Conservation (phyloP, 768 basidiomycete genomes). For the Boletus insuetus region DNA sequence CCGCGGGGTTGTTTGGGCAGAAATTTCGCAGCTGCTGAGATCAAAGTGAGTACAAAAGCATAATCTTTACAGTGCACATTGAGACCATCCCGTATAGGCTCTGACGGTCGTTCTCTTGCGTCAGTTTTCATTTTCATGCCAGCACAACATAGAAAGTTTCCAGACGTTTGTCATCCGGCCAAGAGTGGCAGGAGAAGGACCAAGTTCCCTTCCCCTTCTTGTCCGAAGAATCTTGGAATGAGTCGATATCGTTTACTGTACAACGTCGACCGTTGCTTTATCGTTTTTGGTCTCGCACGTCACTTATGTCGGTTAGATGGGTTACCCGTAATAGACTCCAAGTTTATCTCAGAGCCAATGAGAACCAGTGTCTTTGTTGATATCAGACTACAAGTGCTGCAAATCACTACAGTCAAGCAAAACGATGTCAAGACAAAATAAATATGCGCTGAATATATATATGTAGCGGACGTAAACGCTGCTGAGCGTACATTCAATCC, state of each 20-base stretch:
- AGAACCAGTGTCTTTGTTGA: not conserved
- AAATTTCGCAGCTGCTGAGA: constrained; percentile 56
- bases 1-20: constrained; percentile 61
- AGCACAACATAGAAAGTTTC: constrained; percentile 55
- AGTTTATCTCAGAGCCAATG: not conserved
- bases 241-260: constrained; percentile 1
- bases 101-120: constrained; percentile 50
- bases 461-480: constrained; percentile 11
- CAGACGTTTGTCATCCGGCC: constrained; percentile 67
- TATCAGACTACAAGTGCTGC: constrained; percentile 2
- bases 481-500: constrained; percentile 24
- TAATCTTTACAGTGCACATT: constrained; percentile 20
- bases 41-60: constrained; percentile 43
- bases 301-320: not conserved
- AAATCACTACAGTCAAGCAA: constrained; percentile 1
- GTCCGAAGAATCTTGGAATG: constrained; percentile 34
- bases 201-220: constrained; percentile 55
- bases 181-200: constrained; percentile 48
- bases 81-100: constrained; percentile 21
- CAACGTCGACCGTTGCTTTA: not conserved
- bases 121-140: constrained; percentile 53
- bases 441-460: constrained; percentile 24
- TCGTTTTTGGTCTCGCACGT: not conserved
- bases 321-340: not conserved
- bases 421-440: constrained; percentile 19